Conservation (phyloP, 192 early-diverging fungal species). For the Dissophora ornata region DNA sequence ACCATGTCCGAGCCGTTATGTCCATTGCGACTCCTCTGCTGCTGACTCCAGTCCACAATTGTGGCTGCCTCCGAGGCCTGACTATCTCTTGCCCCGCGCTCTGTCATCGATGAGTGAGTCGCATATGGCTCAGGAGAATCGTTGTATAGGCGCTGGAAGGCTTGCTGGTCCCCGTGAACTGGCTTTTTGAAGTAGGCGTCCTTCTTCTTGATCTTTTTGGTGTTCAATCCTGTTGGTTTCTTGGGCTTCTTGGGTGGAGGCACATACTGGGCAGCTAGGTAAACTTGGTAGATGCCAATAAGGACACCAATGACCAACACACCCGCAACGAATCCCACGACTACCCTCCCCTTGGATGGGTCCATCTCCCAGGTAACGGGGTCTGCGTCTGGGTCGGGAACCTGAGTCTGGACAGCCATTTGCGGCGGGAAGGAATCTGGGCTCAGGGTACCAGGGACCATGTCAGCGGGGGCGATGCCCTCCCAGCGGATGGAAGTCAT, state of each 20-base stretch:
- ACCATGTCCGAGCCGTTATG: constrained; percentile 13
- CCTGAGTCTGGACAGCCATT: background rate
- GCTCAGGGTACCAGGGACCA: constrained; percentile 14
- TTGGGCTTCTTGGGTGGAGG: constrained; percentile 37
- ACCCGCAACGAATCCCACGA: constrained; percentile 18
- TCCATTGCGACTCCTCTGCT: constrained; percentile 11
- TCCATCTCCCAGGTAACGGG: constrained; percentile 12
- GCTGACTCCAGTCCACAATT: constrained; percentile 35
- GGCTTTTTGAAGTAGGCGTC: constrained; percentile 50
- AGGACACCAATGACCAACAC: constrained; percentile 14
- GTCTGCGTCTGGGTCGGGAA: background rate
- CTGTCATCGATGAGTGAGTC: constrained; percentile 13
- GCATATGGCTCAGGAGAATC: constrained; percentile 34
- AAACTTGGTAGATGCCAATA: constrained; percentile 13
- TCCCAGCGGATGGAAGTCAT: constrained; percentile 18
- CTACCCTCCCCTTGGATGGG: constrained; percentile 17
- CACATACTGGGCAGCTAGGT: constrained; percentile 31
- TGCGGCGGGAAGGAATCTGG: constrained; percentile 2
- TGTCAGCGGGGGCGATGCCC: constrained; percentile 9
- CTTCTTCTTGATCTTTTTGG: constrained; percentile 52
- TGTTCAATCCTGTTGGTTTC: constrained; percentile 32
- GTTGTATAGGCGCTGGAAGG: constrained; percentile 38
- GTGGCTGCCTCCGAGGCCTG: constrained; percentile 38
- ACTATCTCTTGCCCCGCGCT: constrained; percentile 32
- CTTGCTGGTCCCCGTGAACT: background rate